Evolutionary conservation across 2,329 filamentous ascomycete genomes (phyloP), one percentile per base, ranked within the genome.

Genomic region (Trichoderma harzianum): DNA sequence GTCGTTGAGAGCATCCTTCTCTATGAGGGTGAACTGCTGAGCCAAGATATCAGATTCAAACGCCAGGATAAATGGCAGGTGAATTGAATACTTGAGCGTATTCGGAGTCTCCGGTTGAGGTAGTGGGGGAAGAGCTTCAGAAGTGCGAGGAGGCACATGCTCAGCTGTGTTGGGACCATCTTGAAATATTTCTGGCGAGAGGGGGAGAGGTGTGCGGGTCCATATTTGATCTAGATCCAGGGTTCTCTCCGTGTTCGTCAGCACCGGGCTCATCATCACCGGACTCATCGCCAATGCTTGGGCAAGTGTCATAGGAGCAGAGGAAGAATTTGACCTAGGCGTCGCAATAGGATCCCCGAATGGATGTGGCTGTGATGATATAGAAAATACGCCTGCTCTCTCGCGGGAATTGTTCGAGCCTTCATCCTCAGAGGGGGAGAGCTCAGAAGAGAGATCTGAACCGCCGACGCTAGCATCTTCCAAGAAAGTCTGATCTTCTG

Each of bases 1-100:
- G 79, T 95, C 93, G 75, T 94, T 93, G 26, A 96, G 84, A 1
- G 93, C 93, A 78, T 95, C 93, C 79, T 95, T 95, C 78, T 96
- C 93, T 61, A 96, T 93, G 39, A 96, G 86, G 0, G 93, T 95
- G 75, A 96, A 93, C 76, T 96, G 93, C 79, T 95, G 91, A 3
- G 93, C 93, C 30, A 96, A 85, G 3, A 91, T 84, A 75, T 93
- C 90, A 7, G 93, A 94, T 76, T 94, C 92, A 76, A 94, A 95
- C 0, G 92, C 92, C 28, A 96, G 84, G 70, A 94, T 91, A 79
- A 96, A 96, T 0, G 93, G 93, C 43, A 95, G 81, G 79, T 96
- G 93, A 5, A 86, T 85, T 2, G 85, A 84, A 73, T 82, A 84
- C 71, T 83, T 85, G 72, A 77, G 79, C 28, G 74, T 74, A 18